Conservation (phyloP, 2,329 filamentous ascomycete species). For the Monosporascus sp. region DNA sequence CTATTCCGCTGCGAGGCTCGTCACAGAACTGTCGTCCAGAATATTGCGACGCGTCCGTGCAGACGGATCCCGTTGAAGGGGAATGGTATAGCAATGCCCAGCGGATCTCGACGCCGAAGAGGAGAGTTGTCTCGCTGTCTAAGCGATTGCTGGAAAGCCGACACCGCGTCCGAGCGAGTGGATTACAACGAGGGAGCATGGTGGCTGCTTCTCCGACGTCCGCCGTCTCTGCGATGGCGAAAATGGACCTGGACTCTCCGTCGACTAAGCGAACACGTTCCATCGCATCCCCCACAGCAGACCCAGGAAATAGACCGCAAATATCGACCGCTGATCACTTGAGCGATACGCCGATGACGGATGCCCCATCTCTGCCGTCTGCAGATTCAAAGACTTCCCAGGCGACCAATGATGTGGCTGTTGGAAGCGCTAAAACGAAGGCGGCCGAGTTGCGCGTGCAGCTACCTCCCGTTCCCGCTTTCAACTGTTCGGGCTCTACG, state of each 20-base stretch:
- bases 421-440: slow-evolving; percentile 12
- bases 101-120: slow-evolving; percentile 35
- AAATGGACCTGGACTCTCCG: slow-evolving; percentile 37
- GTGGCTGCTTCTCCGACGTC: slow-evolving; percentile 21
- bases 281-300: slow-evolving; percentile 6
- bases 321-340: slow-evolving; percentile 9
- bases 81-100: slow-evolving; percentile 44
- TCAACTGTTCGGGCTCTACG: slow-evolving; percentile 35
- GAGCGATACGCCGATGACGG: slow-evolving; percentile 25
- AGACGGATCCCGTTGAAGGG: slow-evolving; percentile 50
- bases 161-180: slow-evolving; percentile 36
- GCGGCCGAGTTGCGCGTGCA: slow-evolving; percentile 40
- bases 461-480: slow-evolving; percentile 49
- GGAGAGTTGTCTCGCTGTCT: slow-evolving; percentile 48
- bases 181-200: slow-evolving; percentile 30
- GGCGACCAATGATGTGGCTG: background rate
- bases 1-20: slow-evolving; percentile 30
- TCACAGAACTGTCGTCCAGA: slow-evolving; percentile 34
- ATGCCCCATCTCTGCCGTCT: slow-evolving; percentile 27
- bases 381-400: slow-evolving; percentile 10
- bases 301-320: slow-evolving; percentile 9
- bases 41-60: slow-evolving; percentile 47
- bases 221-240: slow-evolving; percentile 25
- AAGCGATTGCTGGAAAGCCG: slow-evolving; percentile 47
- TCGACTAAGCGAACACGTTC: slow-evolving; percentile 23